These are phyloP conservation scores for Escallonia rubra DNA, from an alignment of 129 eudicot species.

Conservation along the genomic window DNA sequence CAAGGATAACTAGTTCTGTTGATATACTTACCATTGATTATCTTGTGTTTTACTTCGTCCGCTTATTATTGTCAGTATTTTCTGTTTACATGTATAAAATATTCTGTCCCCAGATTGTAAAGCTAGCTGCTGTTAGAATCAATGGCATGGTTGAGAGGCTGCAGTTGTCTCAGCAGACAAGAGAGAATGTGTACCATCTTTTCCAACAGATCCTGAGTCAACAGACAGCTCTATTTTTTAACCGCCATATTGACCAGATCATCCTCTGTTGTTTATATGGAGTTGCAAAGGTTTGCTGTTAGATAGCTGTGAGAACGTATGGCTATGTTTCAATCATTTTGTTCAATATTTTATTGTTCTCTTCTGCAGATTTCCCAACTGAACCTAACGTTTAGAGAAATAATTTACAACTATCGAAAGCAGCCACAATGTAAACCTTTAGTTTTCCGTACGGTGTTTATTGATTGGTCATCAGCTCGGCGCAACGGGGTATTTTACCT, in stretches of 20 bases:
- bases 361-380: slow-evolving; percentile 78
- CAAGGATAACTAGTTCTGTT: not conserved
- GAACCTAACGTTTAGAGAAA: slow-evolving; percentile 81
- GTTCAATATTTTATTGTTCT: slow-evolving; percentile 5
- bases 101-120: slow-evolving; percentile 49
- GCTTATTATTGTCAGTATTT: not conserved
- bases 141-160: slow-evolving; percentile 93
- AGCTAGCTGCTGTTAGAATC: slow-evolving; percentile 97
- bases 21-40: too few species aligned
- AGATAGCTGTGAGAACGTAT: slow-evolving; percentile 4
- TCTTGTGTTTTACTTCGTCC: not conserved
- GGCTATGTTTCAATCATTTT: slow-evolving; percentile 3
- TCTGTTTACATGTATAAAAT: not conserved
- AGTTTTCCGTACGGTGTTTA: slow-evolving; percentile 85
- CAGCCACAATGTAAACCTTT: slow-evolving; percentile 94
- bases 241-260: slow-evolving; percentile 91
- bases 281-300: slow-evolving; percentile 86
- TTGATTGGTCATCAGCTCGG: slow-evolving; percentile 62
- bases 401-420: slow-evolving; percentile 73
- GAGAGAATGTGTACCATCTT: slow-evolving; percentile 82
- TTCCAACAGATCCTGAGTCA: slow-evolving; percentile 73
- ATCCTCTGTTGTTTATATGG: slow-evolving; percentile 94
- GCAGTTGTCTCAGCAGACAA: slow-evolving; percentile 70
- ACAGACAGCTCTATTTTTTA: slow-evolving; percentile 66
- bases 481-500: slow-evolving; percentile 45